Evolutionary conservation across 2,329 filamentous ascomycete species (phyloP), one percentile per base, ranked within the genome.

Genomic region (Venturia effusa): DNA sequence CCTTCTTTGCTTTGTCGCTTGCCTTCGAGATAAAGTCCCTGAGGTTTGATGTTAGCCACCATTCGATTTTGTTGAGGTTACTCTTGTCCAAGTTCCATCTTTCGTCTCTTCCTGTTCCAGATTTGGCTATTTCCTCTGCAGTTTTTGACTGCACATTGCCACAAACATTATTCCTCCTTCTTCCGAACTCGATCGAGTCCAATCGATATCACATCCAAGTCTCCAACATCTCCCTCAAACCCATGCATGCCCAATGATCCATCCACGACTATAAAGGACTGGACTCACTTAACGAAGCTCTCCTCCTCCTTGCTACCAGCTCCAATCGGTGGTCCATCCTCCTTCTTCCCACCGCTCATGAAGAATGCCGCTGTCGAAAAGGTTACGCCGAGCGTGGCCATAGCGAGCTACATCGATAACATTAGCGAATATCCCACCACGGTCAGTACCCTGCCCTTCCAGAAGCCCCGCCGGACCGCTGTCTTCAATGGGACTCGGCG

Each of bases 261-360:
- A 30, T 57, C 19, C 51, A 57, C 19, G n/a, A n/a, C 6, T 8
- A 30, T 17, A 57, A 57, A n/a, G n/a, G 8, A 34, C 0, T 10
- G 1, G 15, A 64, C 63, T 61, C 45, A 88, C 85, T 86, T 82
- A 72, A 88, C 84, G 75, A 87, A 88, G 71, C 81, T 81, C 78
- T 87, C 85, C 78, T 88, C 85, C 69, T 87, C 84, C 76, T 85
- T 85, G 78, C 82, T 86, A 71, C 79, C 78, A 62, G 85, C 84
- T 72, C 85, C 84, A 76, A 87, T 84, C 51, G 84, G 82, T 64
- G 85, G 85, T 66, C 76, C 76, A 32, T 66, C n/a, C 30, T 61
- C 64, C 24, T 66, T 66, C 24, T 41, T 34, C 68, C 76, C 74
- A 66, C 79, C 78, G 66, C 78, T 73, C 68, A 77, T 75, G 60